Evolutionary conservation across 164 flowering plant species (phyloP), one percentile per base, ranked within the genome.

Genomic region (Pachysandra terminalis): DNA sequence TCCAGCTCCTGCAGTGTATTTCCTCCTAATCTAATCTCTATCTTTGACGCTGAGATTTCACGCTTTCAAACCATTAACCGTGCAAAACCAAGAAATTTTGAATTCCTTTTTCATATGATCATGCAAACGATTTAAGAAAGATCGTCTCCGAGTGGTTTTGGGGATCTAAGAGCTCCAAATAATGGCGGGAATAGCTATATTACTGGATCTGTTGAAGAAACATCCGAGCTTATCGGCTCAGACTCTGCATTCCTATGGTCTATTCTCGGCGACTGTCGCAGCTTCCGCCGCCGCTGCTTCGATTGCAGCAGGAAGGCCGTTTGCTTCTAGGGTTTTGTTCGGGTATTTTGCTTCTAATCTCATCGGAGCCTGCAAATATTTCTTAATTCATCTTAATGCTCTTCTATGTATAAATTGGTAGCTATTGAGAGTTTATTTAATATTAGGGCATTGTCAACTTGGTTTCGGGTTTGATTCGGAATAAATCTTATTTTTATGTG

Each of bases 221-320:
- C 82, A 84, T 32, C 87, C 87, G 15, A 74, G 59, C 65, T 75
- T 82, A n/a, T 64, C 78, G 1, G 25, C 80, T 28, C 81, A 75
- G 32, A 22, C 71, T 63, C 27, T 86, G 22, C 85, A 83, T 69
- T 89, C 95, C 1, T 67, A 69, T 63, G 78, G 82, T 0, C 62
- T 76, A 12, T 81, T 84, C 67, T 79, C 93, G 7, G 83, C 86
- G 3, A 67, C 78, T 17, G 74, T 81, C 13, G 90, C 86, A 45
- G 74, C 85, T 37, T 73, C 88, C 16, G 79, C 86, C 9, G 87
- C 89, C 40, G 90, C 88, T 59, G 86, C 85, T 16, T 73, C 90
- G 14, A 69, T 75, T 66, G 80, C 81, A 15, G 71, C 81, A 1
- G 74, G 73, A 15, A 65, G 69, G 61, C 80, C 86, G 26, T 75